A percentile compares a stretch with the other conserved stretches of the same genome.
Evolutionary conservation across 106 monocot genomes (phyloP).

Genomic region (Posidonia australis): DNA sequence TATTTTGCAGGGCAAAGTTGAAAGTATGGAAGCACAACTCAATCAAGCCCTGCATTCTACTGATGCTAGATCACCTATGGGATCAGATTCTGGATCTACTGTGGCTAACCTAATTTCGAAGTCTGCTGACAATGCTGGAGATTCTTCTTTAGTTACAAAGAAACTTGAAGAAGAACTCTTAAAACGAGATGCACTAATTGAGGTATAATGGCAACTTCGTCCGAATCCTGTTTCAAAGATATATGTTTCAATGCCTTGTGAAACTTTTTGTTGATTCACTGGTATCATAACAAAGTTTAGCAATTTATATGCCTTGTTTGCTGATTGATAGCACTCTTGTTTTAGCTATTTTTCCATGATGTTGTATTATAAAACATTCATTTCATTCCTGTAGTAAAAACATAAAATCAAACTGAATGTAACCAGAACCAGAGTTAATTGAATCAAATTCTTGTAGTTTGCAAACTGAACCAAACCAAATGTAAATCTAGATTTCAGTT

Average conservation of each 20-base stretch:
- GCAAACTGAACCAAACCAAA: no score
- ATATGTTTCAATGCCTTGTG: background rate
- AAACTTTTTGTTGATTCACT: background rate
- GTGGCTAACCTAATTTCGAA: constrained; percentile 42
- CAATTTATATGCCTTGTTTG: no score
- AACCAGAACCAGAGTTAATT: no score
- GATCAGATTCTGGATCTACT: constrained; percentile 52
- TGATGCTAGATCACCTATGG: constrained; percentile 42
- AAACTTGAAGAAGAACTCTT: constrained; percentile 91
- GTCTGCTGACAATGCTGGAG: constrained; percentile 32
- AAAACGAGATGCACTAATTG: constrained; percentile 90
- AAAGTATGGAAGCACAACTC: constrained; percentile 59
- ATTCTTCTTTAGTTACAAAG: constrained; percentile 55
- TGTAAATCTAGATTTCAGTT: no score
- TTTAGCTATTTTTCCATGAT: no score
- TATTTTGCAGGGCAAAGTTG: constrained; percentile 56
- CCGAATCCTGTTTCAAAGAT: background rate
- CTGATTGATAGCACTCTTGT: no score
- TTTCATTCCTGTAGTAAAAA: no score
- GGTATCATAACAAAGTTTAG: no score
- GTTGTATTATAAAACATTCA: no score
- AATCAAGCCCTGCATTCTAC: constrained; percentile 40
- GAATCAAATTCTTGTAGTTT: no score
- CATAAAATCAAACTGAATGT: no score
- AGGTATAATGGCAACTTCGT: constrained; percentile 28